Conservation (phyloP, 345 rosid species). For the Salix exigua region DNA sequence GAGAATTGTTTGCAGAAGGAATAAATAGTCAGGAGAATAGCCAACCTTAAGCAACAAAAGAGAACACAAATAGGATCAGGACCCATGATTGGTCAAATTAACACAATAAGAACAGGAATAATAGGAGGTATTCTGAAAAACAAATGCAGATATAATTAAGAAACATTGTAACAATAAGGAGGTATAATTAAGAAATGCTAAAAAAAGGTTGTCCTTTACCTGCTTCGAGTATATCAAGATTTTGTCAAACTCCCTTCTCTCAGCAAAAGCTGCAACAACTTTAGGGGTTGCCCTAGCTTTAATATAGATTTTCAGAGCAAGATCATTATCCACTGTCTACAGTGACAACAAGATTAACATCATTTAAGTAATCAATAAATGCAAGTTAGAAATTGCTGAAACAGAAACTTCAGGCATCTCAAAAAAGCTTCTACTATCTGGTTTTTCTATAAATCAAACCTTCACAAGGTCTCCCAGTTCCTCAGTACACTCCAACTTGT, state of each 20-base stretch:
- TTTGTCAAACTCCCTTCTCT: constrained; percentile 94
- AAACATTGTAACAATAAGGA: background rate
- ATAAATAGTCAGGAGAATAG: constrained; percentile 93
- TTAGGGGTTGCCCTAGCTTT: constrained; percentile 97
- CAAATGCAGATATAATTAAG: background rate
- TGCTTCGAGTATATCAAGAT: constrained; percentile 90
- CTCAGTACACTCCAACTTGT: constrained; percentile 96
- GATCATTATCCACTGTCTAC: constrained; percentile 98
- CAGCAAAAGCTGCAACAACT: constrained; percentile 99
- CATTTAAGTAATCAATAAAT: background rate
- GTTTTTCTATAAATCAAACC: constrained; percentile 38
- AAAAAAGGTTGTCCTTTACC: constrained; percentile 34
- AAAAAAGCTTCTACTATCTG: background rate
- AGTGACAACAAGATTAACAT: constrained; percentile 9
- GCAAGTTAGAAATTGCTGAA: background rate
- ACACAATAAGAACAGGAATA: background rate
- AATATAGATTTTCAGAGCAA: constrained; percentile 88
- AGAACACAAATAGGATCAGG: background rate
- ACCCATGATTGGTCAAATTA: background rate
- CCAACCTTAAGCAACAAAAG: constrained; percentile 57
- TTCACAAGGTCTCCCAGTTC: constrained; percentile 99
- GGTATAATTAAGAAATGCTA: background rate
- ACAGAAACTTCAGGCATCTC: background rate
- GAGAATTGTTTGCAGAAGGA: constrained; percentile 97
- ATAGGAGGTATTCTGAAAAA: background rate